Base-by-base conservation (phyloP, 116 monocot genomes). In the Phalaenopsis hybrid region DNA sequence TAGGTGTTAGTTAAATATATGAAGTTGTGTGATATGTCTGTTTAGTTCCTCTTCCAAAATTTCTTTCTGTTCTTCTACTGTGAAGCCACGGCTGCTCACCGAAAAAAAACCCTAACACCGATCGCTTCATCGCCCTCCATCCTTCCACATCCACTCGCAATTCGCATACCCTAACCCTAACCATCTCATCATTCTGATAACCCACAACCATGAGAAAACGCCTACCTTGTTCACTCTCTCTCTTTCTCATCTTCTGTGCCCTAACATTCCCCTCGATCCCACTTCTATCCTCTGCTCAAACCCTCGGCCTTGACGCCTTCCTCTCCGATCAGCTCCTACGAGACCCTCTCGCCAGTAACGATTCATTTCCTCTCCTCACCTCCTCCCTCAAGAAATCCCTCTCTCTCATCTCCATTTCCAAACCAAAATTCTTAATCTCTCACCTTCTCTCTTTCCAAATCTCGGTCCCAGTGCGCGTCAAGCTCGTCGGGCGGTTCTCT, bases 261-360 rank as follows among this genome's bases (percentile, higher is more conserved):
- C 37, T 83, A 34, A 28, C 74, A 44, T 58, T 82, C 80, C 37
- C 20, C 31, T 44, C 82, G 9, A 7, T 55, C 20, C 73, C 81
- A 45, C 0, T 81, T 65, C n/a, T 58, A 45, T 46, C 87, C 78
- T 33, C 86, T 43, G 41, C 80, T 18, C 43, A 82, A 6, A 33
- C 83, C 57, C 50, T 85, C 75, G 94, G 96, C 33, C 92, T 96
- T 57, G 96, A 96, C 77, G 57, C 92, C 83, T 94, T 94, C 88
- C 86, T 94, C 75, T 85, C 92, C 79, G 84, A 82, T 44, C 82
- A 82, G 8, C 81, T 44, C 79, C 87, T 81, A 58, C 83, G 51
- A 50, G 96, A 96, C 20, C 96, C 92, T 20, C 51, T 33, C 23
- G 91, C 89, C 79, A 6, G 57, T 73, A 89, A 96, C 85, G 96